phyloP scores from a whole-genome alignment of 2,329 filamentous ascomycete genomes.

The Cordyceps cicadae region DNA sequence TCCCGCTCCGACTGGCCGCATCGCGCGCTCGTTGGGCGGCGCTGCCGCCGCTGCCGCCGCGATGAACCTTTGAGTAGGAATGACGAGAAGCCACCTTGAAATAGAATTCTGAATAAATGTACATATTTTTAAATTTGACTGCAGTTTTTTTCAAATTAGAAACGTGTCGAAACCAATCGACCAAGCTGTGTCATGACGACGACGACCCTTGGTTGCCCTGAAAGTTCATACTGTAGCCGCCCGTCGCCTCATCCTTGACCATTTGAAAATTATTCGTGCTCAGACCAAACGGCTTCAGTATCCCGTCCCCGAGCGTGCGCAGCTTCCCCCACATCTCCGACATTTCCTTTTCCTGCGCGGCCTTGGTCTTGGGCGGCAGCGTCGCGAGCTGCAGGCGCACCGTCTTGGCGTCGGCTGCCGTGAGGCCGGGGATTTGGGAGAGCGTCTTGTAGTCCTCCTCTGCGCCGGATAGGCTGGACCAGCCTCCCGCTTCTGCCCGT shows the following conservation, averaged over 20 bases:
- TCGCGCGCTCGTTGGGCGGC: constrained; percentile 4
- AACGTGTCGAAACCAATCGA: background rate
- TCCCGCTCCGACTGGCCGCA: background rate
- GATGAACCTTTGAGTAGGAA: background rate
- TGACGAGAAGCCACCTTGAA: background rate
- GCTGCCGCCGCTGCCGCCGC: constrained; percentile 4
- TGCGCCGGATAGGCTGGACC: constrained; percentile 72
- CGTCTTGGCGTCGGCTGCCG: constrained; percentile 55
- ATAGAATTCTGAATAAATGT: background rate
- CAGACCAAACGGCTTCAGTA: constrained; percentile 86
- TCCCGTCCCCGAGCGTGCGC: constrained; percentile 83
- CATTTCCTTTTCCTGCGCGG: constrained; percentile 79
- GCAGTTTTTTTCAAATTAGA: background rate
- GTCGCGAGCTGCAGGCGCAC: constrained; percentile 57
- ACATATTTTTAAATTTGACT: background rate
- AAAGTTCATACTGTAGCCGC: constrained; percentile 94
- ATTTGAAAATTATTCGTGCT: constrained; percentile 94
- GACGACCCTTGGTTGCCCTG: constrained; percentile 17
- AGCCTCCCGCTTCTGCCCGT: constrained; percentile 61
- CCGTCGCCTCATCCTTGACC: constrained; percentile 78
- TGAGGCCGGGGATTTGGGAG: constrained; percentile 45
- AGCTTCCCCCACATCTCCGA: constrained; percentile 97
- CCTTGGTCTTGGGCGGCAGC: constrained; percentile 62
- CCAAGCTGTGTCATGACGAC: background rate
- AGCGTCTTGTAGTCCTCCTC: constrained; percentile 71